Conservation (phyloP, 805 yeast species). For the Candida ortonii region DNA sequence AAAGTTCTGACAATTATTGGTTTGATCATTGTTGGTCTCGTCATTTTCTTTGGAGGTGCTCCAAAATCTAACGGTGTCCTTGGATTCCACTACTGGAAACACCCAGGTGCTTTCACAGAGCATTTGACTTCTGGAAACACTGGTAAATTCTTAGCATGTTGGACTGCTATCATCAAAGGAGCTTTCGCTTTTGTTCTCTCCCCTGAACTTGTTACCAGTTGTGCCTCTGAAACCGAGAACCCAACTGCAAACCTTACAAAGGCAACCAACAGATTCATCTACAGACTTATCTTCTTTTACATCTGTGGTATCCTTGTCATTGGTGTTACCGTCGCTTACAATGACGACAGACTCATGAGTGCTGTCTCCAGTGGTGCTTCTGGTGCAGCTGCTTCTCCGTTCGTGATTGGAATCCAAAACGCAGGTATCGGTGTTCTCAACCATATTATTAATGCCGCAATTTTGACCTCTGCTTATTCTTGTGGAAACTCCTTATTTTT, state of each 20-base stretch:
- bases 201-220: conserved; percentile 59
- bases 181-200: conserved; percentile 65
- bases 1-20: conserved; percentile 66
- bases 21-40: conserved; percentile 50
- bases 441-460: conserved; percentile 60
- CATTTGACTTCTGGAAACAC: conserved; percentile 51
- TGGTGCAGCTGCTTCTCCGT: conserved; percentile 65
- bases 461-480: conserved; percentile 56
- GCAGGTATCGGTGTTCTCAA: conserved; percentile 59
- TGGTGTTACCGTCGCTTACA: conserved; percentile 58
- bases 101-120: conserved; percentile 44
- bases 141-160: conserved; percentile 61
- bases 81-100: conserved; percentile 69
- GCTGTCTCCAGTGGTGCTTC: conserved; percentile 43
- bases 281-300: conserved; percentile 61
- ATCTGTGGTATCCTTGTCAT: conserved; percentile 53
- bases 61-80: conserved; percentile 50
- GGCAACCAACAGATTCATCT: conserved; percentile 58
- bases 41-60: conserved; percentile 63
- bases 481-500: conserved; percentile 45
- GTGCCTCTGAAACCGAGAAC: conserved; percentile 56
- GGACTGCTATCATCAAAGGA: conserved; percentile 60
- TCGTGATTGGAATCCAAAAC: conserved; percentile 60
- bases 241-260: conserved; percentile 61
- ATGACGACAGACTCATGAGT: conserved; percentile 44